Base-by-base conservation (phyloP, 371 early-diverging fungal genomes). In the Phascolomyces articulosus region DNA sequence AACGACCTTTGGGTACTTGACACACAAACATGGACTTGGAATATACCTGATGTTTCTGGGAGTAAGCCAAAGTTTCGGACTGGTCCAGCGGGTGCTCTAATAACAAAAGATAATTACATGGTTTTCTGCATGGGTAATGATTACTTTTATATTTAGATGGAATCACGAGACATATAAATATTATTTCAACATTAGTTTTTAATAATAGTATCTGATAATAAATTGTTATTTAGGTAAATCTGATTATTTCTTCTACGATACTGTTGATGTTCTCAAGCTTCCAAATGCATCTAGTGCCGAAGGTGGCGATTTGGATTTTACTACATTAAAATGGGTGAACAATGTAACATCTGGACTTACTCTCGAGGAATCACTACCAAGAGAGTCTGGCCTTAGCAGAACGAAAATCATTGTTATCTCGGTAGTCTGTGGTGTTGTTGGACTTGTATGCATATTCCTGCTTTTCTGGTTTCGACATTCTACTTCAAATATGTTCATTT, bases 321-420 rank as follows among this genome's bases (percentile, higher is more conserved):
- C 49, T 10, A n/a, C n/a, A 18, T 16, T 15, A 16, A 58, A 54
- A 26, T 64, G 65, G 65, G 54, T 64, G 1, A 24, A 8, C 10
- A 64, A 64, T 21, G 34, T 58, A 21, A 40, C 38, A 18, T 58
- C 65, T 16, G 49, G 55, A 15, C 34, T 20, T 48, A 62, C 40
- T 8, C 18, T n/a, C 8, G 29, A 60, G 6, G 9, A 20, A 27
- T 18, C 6, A 27, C n/a, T n/a, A 26, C 40, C 53, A 40, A 16
- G 21, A 20, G n/a, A n/a, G n/a, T 27, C 27, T 20, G 55, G 41
- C 1, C 24, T 70, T 15, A 65, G 60, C 44, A 28, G 53, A n/a
- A 67, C 67, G 2, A 68, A 61, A 3, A 59, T 69, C 44, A 67
- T 67, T 4, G 72, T 69, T 1, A 67, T 74, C 11, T 57, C 34